Base-by-base conservation (phyloP, 305 asterid genomes). In the Stenogyne calaminthoides region DNA sequence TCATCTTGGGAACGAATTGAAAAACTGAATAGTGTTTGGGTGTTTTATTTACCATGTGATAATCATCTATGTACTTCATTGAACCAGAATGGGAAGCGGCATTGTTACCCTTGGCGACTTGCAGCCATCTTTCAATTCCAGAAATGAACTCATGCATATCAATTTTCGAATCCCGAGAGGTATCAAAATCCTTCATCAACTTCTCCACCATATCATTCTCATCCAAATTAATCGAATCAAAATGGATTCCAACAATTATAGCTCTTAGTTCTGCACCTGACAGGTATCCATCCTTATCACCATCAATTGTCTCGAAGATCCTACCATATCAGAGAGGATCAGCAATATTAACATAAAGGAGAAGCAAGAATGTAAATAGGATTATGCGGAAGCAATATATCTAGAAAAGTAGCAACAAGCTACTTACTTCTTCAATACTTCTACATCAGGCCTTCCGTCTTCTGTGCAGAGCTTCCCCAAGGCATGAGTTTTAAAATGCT, bases 51-150 rank as follows among this genome's bases (percentile, higher is more conserved):
- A 95, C 99, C 96, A 49, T 77, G 80, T 92, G 98, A 67, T 67
- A 85, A 16, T 89, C 86, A 46, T 77, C 84, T 3, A 95, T 78
- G 76, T 85, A 85, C 82, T 90, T 86, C 69, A 82, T 76, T 67
- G 96, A 83, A 79, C 77, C 88, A 80, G 84, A 75, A 64, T 51
- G 61, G 32, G 80, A 69, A 42, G 83, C 20, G 32, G 34, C 4
- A 20, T 55, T 81, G 71, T 77, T 65, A 80, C 88, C 84, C 86
- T 74, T 81, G 77, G 98, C 97, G 83, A 86, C 91, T 9, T 65
- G 77, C 37, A 92, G 93, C 99, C 99, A 92, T 84, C 72, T 89
- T 64, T 61, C 76, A 19, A 92, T 46, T 74, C 97, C 99, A 36
- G 61, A 27, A 9, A 75, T 36, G 81, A 94, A 94, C 82, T 94